Evolutionary conservation across 2,329 filamentous ascomycete genomes (phyloP).

Genomic region (Aureobasidium sp.): DNA sequence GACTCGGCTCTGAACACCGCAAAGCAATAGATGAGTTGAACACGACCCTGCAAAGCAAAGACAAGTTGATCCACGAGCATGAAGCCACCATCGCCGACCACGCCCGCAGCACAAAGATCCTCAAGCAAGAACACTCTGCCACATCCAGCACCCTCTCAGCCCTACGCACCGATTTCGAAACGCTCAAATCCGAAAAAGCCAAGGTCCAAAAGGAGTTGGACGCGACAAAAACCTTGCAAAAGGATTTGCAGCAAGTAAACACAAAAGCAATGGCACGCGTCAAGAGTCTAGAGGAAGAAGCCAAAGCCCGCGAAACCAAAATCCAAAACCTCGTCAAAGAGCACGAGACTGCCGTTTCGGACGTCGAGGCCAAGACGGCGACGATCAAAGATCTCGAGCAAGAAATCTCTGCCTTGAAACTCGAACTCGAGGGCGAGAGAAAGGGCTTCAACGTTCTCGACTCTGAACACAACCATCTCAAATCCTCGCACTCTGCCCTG

Average conservation of each 20-base stretch:
- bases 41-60: neutral
- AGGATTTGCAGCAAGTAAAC: conserved; percentile 20
- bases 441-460: conserved; percentile 20
- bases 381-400: conserved; percentile 34
- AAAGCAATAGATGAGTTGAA: conserved; percentile 13
- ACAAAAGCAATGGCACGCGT: conserved; percentile 20
- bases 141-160: neutral
- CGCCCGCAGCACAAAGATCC: neutral
- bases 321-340: conserved; percentile 21
- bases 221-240: conserved; percentile 29
- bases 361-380: conserved; percentile 21
- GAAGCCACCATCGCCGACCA: conserved; percentile 7
- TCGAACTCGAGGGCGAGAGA: conserved; percentile 19
- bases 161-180: neutral
- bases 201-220: conserved; percentile 22
- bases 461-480: conserved; percentile 14
- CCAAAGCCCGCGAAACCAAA: conserved; percentile 8
- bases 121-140: conserved; percentile 14
- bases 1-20: conserved; percentile 20
- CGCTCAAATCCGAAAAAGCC: neutral
- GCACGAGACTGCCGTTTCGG: conserved; percentile 23
- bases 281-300: conserved; percentile 21
- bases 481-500: conserved; percentile 14
- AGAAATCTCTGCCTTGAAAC: conserved; percentile 22
- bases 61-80: conserved; percentile 1